phyloP scores from a whole-genome alignment of 192 early-diverging fungal genomes.

The Entophlyctis luteolus region DNA sequence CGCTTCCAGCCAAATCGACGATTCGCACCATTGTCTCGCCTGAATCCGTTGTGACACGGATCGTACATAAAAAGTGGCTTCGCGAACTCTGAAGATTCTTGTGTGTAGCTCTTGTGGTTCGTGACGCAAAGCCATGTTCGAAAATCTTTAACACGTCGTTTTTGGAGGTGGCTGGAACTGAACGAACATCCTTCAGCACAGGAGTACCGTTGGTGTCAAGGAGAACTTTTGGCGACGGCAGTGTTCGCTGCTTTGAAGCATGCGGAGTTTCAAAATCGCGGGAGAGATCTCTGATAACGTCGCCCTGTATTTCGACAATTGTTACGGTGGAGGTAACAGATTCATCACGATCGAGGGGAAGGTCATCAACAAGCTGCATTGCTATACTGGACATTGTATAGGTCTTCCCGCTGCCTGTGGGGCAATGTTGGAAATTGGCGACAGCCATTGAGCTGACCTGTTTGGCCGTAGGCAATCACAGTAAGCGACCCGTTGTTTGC shows the following conservation, averaged over 20 bases:
- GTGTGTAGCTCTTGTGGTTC: slow-evolving; percentile 27
- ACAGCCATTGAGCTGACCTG: not conserved
- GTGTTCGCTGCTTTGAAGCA: not conserved
- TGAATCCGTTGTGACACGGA: not conserved
- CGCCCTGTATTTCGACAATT: slow-evolving; percentile 32
- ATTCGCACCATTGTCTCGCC: not conserved
- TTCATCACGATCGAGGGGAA: not conserved
- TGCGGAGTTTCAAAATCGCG: not conserved
- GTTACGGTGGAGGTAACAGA: not conserved
- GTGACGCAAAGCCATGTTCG: slow-evolving; percentile 7
- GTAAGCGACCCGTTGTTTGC: slow-evolving; percentile 21
- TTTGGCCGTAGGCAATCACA: slow-evolving; percentile 31
- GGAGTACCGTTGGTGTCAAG: slow-evolving; percentile 21
- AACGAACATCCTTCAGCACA: not conserved
- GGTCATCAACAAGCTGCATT: slow-evolving; percentile 15
- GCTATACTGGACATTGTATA: slow-evolving; percentile 25
- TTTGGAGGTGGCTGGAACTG: not conserved
- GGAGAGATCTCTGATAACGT: slow-evolving; percentile 25
- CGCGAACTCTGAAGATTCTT: slow-evolving; percentile 22
- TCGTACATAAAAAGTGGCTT: slow-evolving; percentile 28
- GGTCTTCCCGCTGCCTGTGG: slow-evolving; percentile 34
- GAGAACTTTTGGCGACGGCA: slow-evolving; percentile 1
- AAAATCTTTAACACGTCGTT: slow-evolving; percentile 26
- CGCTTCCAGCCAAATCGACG: slow-evolving; percentile 34
- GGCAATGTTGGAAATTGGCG: not conserved